phyloP scores from a whole-genome alignment of 495 filamentous ascomycete genomes.

The Chaetomium tenue region DNA sequence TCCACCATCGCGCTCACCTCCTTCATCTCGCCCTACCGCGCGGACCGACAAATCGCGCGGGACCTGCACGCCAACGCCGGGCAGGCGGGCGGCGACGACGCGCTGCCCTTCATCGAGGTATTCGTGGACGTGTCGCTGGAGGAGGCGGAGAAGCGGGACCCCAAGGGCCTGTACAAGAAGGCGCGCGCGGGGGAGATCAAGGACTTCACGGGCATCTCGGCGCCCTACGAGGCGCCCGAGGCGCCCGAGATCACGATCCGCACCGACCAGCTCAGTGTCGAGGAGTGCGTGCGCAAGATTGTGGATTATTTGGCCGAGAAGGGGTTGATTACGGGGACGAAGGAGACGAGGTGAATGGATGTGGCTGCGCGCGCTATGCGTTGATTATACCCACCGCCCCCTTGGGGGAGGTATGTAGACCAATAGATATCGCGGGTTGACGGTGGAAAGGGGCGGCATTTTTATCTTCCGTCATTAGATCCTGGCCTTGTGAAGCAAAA shows the following conservation, averaged over 20 bases:
- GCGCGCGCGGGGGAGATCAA: conserved; percentile 88
- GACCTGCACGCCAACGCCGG: conserved; percentile 63
- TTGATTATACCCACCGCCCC: no score
- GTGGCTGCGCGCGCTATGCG: no score
- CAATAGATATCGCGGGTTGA: not conserved
- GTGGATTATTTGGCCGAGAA: conserved; percentile 69
- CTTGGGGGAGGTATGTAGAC: not conserved
- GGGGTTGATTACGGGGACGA: conserved; percentile 40
- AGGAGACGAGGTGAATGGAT: conserved; percentile 33
- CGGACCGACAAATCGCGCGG: conserved; percentile 80
- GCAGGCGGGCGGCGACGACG: conserved; percentile 47
- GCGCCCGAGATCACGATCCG: conserved; percentile 80
- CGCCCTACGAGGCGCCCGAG: conserved; percentile 89
- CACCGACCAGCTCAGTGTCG: conserved; percentile 71
- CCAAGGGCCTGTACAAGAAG: conserved; percentile 98
- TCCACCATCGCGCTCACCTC: conserved; percentile 85
- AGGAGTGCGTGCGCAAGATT: conserved; percentile 83
- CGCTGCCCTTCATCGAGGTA: conserved; percentile 87
- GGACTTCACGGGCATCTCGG: conserved; percentile 92
- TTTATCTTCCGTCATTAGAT: not conserved
- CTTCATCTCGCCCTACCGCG: conserved; percentile 93
- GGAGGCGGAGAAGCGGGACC: conserved; percentile 90
- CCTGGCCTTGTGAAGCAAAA: not conserved
- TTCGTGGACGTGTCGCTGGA: conserved; percentile 84
- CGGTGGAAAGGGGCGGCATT: not conserved